A percentile compares a stretch with the other conserved stretches of the same genome.
Conservation (phyloP, 176 grass and related monocot species). For the Avena sativa region DNA sequence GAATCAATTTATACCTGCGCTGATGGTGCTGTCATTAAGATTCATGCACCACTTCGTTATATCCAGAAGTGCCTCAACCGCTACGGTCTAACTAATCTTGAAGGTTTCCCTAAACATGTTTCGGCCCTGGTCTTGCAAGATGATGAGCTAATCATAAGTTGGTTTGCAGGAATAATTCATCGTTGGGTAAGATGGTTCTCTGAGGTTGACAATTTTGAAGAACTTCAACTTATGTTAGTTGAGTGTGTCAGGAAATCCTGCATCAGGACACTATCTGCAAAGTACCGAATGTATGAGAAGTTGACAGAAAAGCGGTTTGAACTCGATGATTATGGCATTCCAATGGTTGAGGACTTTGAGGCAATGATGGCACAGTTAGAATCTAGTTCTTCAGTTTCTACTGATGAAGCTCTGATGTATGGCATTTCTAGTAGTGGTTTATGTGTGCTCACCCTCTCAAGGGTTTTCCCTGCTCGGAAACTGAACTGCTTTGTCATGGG, state of each 20-base stretch:
- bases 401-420: constrained; percentile 85
- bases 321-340: constrained; percentile 74
- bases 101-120: constrained; percentile 87
- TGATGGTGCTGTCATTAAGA: constrained; percentile 55
- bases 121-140: constrained; percentile 85
- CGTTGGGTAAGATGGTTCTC: constrained; percentile 87
- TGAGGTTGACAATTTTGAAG: constrained; percentile 78
- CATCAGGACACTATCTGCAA: constrained; percentile 90
- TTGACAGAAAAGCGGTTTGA: constrained; percentile 93
- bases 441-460: constrained; percentile 77
- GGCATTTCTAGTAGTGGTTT: constrained; percentile 77
- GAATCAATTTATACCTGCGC: constrained; percentile 39
- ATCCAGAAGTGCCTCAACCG: constrained; percentile 75
- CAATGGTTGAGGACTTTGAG: constrained; percentile 66
- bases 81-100: constrained; percentile 78
- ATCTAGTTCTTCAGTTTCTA: constrained; percentile 35
- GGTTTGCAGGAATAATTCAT: constrained; percentile 87
- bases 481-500: constrained; percentile 86
- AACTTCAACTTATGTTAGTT: constrained; percentile 74
- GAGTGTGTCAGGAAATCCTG: constrained; percentile 87
- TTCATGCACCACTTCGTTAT: constrained; percentile 67
- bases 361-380: constrained; percentile 46
- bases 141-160: constrained; percentile 86
- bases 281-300: constrained; percentile 80
- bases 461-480: constrained; percentile 68